A percentile compares a stretch with the other conserved stretches of the same genome.
phyloP scores from a whole-genome alignment of 768 basidiomycete species.

The Cantharellus cinnabarinus region DNA sequence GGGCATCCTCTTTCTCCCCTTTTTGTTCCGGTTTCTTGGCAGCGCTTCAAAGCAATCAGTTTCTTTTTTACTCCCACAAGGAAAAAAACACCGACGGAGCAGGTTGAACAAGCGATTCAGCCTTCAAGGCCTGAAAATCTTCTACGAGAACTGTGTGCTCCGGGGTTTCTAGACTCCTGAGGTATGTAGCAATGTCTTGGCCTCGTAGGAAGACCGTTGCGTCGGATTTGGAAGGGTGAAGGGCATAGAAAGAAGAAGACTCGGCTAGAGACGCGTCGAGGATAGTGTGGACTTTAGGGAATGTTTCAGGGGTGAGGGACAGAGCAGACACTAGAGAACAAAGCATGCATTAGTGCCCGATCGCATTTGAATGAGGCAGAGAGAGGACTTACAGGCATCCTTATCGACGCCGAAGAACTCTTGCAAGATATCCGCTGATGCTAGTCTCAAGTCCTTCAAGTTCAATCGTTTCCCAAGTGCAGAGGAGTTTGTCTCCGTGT shows the following conservation, averaged over 20 bases:
- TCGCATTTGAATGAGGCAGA: not conserved
- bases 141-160: constrained; percentile 46
- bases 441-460: constrained; percentile 53
- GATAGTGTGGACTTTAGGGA: constrained; percentile 52
- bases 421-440: constrained; percentile 64
- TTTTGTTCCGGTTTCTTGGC: constrained; percentile 20
- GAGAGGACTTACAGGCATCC: constrained; percentile 38
- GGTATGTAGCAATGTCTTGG: constrained; percentile 48
- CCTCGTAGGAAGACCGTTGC: constrained; percentile 65
- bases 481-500: constrained; percentile 61
- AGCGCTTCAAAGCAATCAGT: constrained; percentile 15
- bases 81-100: constrained; percentile 10
- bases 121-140: constrained; percentile 46
- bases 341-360: not conserved
- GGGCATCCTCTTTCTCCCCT: constrained; percentile 50
- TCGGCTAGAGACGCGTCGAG: constrained; percentile 62
- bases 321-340: constrained; percentile 51
- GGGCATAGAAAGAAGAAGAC: constrained; percentile 44
- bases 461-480: constrained; percentile 60
- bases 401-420: constrained; percentile 75
- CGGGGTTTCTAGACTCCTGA: constrained; percentile 48
- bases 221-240: constrained; percentile 49
- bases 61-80: constrained; percentile 4
- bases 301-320: constrained; percentile 40
- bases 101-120: constrained; percentile 18